phyloP scores from a whole-genome alignment of 106 monocot species.

The Apostasia ramifera region DNA sequence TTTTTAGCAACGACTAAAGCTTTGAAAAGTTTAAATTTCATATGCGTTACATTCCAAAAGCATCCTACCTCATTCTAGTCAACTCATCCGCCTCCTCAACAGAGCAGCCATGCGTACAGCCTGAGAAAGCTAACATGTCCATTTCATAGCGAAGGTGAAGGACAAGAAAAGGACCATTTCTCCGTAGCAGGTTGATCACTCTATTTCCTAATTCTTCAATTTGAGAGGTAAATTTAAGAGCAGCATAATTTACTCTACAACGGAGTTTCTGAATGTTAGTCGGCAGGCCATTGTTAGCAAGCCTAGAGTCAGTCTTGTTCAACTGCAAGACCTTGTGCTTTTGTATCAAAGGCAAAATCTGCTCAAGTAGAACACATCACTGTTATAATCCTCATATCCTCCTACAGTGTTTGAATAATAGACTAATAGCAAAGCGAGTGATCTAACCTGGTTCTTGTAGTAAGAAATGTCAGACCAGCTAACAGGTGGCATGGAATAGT shows the following conservation, averaged over 20 bases:
- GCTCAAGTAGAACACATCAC: not conserved
- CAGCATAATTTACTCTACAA: constrained; percentile 70
- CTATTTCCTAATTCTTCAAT: constrained; percentile 81
- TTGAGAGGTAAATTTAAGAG: constrained; percentile 75
- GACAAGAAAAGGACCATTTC: constrained; percentile 87
- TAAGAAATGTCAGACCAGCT: constrained; percentile 97
- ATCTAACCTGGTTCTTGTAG: constrained; percentile 63
- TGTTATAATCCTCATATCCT: not conserved
- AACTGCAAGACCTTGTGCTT: constrained; percentile 79
- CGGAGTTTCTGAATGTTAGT: constrained; percentile 80
- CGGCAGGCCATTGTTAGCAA: constrained; percentile 92
- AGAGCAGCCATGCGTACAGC: constrained; percentile 90
- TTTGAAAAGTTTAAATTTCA: not conserved
- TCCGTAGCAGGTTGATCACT: constrained; percentile 52
- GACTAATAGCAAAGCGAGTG: not conserved
- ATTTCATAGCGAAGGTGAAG: constrained; percentile 96
- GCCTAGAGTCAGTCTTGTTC: constrained; percentile 83
- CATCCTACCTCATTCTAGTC: constrained; percentile 68
- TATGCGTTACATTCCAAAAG: not conserved
- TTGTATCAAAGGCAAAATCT: constrained; percentile 88
- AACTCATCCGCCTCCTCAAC: constrained; percentile 60
- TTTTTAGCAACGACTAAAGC: too few species aligned
- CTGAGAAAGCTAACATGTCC: constrained; percentile 98
- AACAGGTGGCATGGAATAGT: constrained; percentile 75
- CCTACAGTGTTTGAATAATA: too few species aligned